These are phyloP conservation scores for Russula olivacea DNA, from an alignment of 768 basidiomycete species.

Conservation along the genomic window DNA sequence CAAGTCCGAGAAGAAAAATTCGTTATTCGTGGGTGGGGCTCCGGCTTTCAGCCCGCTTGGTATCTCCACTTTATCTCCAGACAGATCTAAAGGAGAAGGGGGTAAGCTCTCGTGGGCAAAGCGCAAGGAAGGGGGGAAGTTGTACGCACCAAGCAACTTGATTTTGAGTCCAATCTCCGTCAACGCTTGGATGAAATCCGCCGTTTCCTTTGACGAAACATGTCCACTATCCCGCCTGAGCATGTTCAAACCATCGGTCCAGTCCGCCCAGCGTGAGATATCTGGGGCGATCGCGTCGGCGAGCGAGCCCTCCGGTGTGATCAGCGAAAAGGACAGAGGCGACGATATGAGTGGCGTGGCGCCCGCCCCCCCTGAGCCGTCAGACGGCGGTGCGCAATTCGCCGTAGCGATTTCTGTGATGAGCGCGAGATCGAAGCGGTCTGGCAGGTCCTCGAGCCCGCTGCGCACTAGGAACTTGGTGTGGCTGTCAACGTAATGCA, in stretches of 20 bases:
- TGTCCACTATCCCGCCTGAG: conserved; percentile 75
- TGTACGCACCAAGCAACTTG: conserved; percentile 69
- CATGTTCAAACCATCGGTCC: conserved; percentile 92
- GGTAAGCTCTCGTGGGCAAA: background rate
- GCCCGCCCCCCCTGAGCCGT: conserved; percentile 35
- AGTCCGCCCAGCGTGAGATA: conserved; percentile 80
- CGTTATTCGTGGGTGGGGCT: conserved; percentile 68
- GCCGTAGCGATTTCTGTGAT: conserved; percentile 77
- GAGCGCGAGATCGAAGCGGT: conserved; percentile 73
- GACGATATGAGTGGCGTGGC: conserved; percentile 29
- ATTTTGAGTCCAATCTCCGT: conserved; percentile 92
- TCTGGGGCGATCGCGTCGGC: conserved; percentile 39
- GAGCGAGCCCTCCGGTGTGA: conserved; percentile 31
- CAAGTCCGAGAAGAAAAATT: conserved; percentile 81
- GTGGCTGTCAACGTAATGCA: conserved; percentile 82
- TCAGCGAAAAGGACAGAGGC: conserved; percentile 30
- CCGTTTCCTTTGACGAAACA: conserved; percentile 79
- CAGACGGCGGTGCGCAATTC: conserved; percentile 63
- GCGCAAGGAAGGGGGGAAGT: background rate
- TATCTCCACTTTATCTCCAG: conserved; percentile 85
- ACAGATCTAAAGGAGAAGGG: conserved; percentile 51
- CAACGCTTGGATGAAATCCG: conserved; percentile 76
- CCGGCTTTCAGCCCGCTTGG: conserved; percentile 75
- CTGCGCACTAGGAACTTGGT: conserved; percentile 72
- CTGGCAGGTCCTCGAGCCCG: conserved; percentile 83